Conservation (phyloP, 2,329 filamentous ascomycete species). For the Diaporthe nobilis region DNA sequence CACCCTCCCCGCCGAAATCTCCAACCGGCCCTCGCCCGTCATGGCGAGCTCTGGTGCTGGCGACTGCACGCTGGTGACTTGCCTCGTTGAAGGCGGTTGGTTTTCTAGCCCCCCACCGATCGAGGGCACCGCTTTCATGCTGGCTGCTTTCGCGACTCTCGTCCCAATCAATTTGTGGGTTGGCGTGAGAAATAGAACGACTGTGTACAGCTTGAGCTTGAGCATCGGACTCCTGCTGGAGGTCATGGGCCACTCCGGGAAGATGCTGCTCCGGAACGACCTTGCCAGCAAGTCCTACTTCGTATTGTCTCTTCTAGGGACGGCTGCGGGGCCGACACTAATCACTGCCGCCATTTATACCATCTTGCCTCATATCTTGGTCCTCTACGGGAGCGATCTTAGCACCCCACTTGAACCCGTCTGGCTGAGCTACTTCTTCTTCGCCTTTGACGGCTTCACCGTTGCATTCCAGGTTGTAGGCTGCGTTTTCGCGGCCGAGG, state of each 20-base stretch:
- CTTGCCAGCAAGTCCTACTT: constrained; percentile 55
- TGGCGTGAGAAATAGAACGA: constrained; percentile 49
- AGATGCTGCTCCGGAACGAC: constrained; percentile 57
- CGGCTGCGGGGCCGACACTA: constrained; percentile 61
- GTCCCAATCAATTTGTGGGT: constrained; percentile 46
- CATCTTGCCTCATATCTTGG: constrained; percentile 61
- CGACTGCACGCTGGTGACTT: constrained; percentile 45
- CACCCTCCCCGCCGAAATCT: neutral
- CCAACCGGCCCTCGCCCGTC: constrained; percentile 9
- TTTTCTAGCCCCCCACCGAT: constrained; percentile 43
- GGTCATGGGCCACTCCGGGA: constrained; percentile 62
- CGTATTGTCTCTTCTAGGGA: constrained; percentile 61
- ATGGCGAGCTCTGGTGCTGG: constrained; percentile 42
- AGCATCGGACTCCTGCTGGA: constrained; percentile 59
- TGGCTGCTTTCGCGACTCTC: constrained; percentile 47
- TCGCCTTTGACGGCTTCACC: constrained; percentile 51
- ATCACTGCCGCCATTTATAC: constrained; percentile 61
- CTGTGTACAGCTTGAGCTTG: constrained; percentile 57
- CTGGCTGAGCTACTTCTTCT: constrained; percentile 53
- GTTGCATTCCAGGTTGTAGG: constrained; percentile 56
- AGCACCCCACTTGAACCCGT: constrained; percentile 53
- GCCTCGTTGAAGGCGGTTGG: constrained; percentile 43
- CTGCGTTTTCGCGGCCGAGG: constrained; percentile 55
- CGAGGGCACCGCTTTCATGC: constrained; percentile 46
- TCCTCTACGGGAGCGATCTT: constrained; percentile 61